Conservation (phyloP, 2,329 filamentous ascomycete species). For the Penicillium verrucosum region DNA sequence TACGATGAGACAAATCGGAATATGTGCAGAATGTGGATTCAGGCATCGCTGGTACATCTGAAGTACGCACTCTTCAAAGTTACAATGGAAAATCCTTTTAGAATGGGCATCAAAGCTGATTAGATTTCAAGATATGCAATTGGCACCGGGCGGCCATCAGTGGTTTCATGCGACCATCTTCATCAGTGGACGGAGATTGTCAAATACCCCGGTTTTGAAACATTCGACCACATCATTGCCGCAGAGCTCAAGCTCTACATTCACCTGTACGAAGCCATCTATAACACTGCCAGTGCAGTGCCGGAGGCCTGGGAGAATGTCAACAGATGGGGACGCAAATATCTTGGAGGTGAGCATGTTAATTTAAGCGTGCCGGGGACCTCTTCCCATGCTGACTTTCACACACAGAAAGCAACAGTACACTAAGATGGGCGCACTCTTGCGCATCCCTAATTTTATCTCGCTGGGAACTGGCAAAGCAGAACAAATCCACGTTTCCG, state of each 20-base stretch:
- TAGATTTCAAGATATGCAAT: background rate
- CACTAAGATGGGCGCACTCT: constrained; percentile 2
- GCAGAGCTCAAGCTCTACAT: constrained; percentile 11
- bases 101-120: background rate
- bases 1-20: constrained; percentile 4
- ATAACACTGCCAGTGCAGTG: background rate
- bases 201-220: constrained; percentile 5
- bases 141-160: constrained; percentile 8
- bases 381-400: background rate
- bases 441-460: constrained; percentile 6
- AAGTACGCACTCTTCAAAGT: background rate
- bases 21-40: constrained; percentile 11
- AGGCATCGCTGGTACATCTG: constrained; percentile 7
- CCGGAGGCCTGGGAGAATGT: constrained; percentile 4
- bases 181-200: constrained; percentile 3
- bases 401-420: background rate
- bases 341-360: background rate
- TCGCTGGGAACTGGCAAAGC: constrained; percentile 9
- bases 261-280: constrained; percentile 5
- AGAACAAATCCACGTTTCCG: background rate
- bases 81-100: background rate
- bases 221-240: constrained; percentile 4
- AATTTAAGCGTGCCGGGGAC: background rate
- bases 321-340: constrained; percentile 3
- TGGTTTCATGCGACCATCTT: constrained; percentile 6